Evolutionary conservation across 345 rosid genomes (phyloP), one percentile per base, ranked within the genome.

Genomic region (Conringia planisiliqua): DNA sequence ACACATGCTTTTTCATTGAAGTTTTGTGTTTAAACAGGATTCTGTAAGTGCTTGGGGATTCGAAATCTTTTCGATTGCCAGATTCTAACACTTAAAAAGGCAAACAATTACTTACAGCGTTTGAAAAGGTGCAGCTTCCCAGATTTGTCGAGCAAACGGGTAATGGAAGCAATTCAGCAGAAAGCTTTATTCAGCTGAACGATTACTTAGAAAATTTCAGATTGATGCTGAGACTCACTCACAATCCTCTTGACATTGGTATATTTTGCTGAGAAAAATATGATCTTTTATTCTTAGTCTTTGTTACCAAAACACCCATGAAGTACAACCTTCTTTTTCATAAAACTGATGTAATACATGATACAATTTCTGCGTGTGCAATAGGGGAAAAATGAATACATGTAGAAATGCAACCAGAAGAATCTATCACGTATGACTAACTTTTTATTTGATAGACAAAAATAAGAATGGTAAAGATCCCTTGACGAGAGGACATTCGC

Each of bases 141-240:
- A 22, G 24, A 22, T 22, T 22, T 22, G 24, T 22, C 24, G 24
- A 22, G 24, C 24, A 22, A 22, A 22, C 24, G 24, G 24, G 24
- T 2, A 22, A 22, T 22, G 24, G 24, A 22, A 22, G 24, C 24
- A 22, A 22, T 22, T 22, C 1, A 22, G 24, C 24, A 22, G 24
- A 22, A 44, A 44, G 20, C 2, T 44, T 9, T 46, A 16, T 46
- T 46, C 11, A 17, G 52, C 52, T 1, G 11, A 17, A 48, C 20
- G 12, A 47, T 7, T 47, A 3, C 52, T 47, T 5, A 17, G 1
- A 46, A 94, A 89, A 81, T 90, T 92, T 84, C 92, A 92, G 84
- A 92, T 90, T 69, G 97, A 95, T 82, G 89, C 95, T 0, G 99
- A 92, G 86, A 92, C 96, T 79, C 98, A 92, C 96, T 79, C 98